These are phyloP conservation scores for Stropharia rugosoannulata DNA, from an alignment of 768 basidiomycete species.

Conservation along the genomic window DNA sequence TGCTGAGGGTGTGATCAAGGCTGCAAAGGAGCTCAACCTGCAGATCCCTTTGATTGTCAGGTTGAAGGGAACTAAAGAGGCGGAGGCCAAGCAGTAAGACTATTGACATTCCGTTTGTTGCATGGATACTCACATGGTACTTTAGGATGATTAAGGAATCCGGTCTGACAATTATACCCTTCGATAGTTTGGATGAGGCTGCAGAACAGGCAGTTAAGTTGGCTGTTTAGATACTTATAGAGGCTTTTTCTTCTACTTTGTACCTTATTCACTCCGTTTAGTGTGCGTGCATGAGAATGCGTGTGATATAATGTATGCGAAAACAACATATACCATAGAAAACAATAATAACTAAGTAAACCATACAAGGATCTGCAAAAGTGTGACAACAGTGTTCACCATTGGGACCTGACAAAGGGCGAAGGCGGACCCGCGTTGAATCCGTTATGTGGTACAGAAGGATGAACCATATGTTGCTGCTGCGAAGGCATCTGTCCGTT, in stretches of 20 bases:
- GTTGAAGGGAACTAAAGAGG: conserved; percentile 96
- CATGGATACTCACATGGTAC: conserved; percentile 2
- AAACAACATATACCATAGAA: conserved; percentile 40
- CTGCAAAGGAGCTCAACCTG: conserved; percentile 87
- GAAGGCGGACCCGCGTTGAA: conserved; percentile 41
- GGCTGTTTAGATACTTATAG: conserved; percentile 42
- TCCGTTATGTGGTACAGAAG: conserved; percentile 33
- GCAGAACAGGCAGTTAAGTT: conserved; percentile 77
- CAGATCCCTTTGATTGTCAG: conserved; percentile 89
- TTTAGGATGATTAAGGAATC: conserved; percentile 89
- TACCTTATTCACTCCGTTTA: conserved; percentile 17
- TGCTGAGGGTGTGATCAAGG: conserved; percentile 97
- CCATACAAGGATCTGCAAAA: conserved; percentile 19
- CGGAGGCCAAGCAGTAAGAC: conserved; percentile 90
- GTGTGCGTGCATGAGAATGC: conserved; percentile 17
- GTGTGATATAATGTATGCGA: conserved; percentile 31
- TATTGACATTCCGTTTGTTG: not conserved
- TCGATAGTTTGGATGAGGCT: conserved; percentile 92
- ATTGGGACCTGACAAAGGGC: conserved; percentile 46
- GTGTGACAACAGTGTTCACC: conserved; percentile 37
- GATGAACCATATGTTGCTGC: conserved; percentile 29
- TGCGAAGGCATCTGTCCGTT: conserved; percentile 42
- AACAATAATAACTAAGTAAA: conserved; percentile 30
- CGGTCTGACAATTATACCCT: conserved; percentile 90
- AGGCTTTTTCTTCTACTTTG: conserved; percentile 11